Base-by-base conservation (phyloP, 2,329 filamentous ascomycete genomes). In the Penicillium sp. region DNA sequence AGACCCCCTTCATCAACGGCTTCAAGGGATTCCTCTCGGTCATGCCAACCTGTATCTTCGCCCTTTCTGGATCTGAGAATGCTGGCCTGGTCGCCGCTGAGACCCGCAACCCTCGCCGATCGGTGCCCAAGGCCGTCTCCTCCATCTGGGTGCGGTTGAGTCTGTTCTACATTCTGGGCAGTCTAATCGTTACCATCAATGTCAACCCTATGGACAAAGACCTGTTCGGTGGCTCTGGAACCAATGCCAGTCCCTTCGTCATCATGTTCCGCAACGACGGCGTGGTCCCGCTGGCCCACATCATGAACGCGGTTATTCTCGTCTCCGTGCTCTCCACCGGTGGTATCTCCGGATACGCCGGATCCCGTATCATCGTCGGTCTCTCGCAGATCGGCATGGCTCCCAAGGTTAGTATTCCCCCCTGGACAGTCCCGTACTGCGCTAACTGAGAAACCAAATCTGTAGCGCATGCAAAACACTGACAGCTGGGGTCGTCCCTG, bases 271-370 rank as follows among this genome's bases (percentile, higher is more conserved):
- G 60, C 6, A 60, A 71, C 20, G 64, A 68, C 0, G 64, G 65
- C 1, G 51, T 74, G 3, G 48, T 50, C 8, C 60, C 59, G 2
- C 48, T 72, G 9, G 70, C 73, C 0, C 68, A 74, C 41, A 68
- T 74, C 36, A 73, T 74, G 61, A 74, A 75, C 43, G 71, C 67
- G 2, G 62, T 74, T 40, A 72, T 75, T 41, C 67, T 75, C 27
- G 64, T 74, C 26, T 71, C 67, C 0, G 72, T 74, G 4, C 40
- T 74, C 32, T 71, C 67, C 0, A 69, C 69, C 0, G 71, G 71
- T 4, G 69, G 60, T 34, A 70, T 70, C 39, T 67, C 64, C 2
- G 65, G 57, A 11, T 75, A 73, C 43, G 69, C 55, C 4, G 70
- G 64, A 3, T 67, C 69, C 1, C 63, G 72, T n/a, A 70, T 68